phyloP scores from a whole-genome alignment of 1,284 basidiomycete genomes.

The Cryptococcus sp. region DNA sequence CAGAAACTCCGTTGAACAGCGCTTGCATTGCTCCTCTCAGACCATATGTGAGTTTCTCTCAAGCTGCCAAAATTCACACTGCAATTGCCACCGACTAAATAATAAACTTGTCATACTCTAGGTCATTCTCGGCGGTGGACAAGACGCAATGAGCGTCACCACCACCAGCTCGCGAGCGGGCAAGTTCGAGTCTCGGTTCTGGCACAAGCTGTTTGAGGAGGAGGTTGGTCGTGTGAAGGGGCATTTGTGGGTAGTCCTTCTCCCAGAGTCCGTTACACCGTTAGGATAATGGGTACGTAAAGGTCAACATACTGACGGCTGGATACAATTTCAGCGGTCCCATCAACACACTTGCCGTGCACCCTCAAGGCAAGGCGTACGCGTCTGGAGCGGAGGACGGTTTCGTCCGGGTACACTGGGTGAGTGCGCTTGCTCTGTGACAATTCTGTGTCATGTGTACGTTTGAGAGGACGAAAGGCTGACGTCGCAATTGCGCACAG shows the following conservation, averaged over 20 bases:
- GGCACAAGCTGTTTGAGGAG: slow-evolving; percentile 98
- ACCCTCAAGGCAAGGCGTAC: slow-evolving; percentile 84
- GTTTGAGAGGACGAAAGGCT: background rate
- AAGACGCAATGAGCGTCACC: slow-evolving; percentile 97
- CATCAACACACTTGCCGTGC: slow-evolving; percentile 96
- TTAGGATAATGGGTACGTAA: background rate
- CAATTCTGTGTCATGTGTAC: background rate
- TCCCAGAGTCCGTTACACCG: background rate
- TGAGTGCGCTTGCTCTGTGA: slow-evolving; percentile 21
- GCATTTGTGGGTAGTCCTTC: slow-evolving; percentile 58
- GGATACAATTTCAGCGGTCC: slow-evolving; percentile 68
- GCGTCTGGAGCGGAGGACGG: slow-evolving; percentile 97
- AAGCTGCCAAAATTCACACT: slow-evolving; percentile 10
- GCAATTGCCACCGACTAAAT: background rate
- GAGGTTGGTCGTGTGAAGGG: slow-evolving; percentile 96
- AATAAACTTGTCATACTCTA: slow-evolving; percentile 37
- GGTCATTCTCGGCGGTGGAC: slow-evolving; percentile 91
- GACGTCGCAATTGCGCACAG: slow-evolving; percentile 52
- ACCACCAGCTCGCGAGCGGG: slow-evolving; percentile 91
- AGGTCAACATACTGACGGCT: background rate
- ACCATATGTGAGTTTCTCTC: slow-evolving; percentile 67
- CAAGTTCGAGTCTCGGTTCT: slow-evolving; percentile 98
- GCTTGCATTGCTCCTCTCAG: slow-evolving; percentile 80
- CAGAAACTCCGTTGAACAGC: slow-evolving; percentile 95
- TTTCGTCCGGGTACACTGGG: slow-evolving; percentile 80